Evolutionary conservation across 768 basidiomycete genomes (phyloP).

Genomic region (Tylopilus sp.): DNA sequence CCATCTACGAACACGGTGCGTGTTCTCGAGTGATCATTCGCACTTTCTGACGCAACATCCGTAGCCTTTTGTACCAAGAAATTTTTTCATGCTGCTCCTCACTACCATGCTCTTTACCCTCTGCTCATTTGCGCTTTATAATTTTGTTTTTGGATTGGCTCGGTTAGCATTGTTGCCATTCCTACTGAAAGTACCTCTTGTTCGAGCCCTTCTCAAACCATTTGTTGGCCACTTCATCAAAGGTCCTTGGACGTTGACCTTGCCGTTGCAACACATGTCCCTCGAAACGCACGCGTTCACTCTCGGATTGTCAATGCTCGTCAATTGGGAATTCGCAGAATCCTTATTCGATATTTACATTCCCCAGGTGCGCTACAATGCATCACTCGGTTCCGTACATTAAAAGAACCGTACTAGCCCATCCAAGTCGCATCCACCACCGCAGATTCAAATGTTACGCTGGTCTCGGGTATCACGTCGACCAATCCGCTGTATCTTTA

Average conservation of each 20-base stretch:
- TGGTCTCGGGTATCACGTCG: constrained; percentile 65
- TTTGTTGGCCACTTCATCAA: constrained; percentile 62
- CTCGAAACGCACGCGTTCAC: constrained; percentile 48
- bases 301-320: constrained; percentile 48
- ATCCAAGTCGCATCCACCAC: constrained; percentile 42
- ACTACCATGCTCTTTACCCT: constrained; percentile 41
- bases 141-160: constrained; percentile 42
- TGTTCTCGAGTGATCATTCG: neutral
- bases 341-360: constrained; percentile 57
- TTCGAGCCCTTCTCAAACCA: constrained; percentile 50
- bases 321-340: constrained; percentile 63
- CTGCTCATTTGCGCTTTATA: constrained; percentile 37
- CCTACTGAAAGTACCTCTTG: constrained; percentile 50
- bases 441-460: constrained; percentile 49
- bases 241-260: constrained; percentile 50
- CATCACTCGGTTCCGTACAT: neutral
- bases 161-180: constrained; percentile 51
- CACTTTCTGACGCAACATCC: neutral
- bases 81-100: constrained; percentile 26
- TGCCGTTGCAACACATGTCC: constrained; percentile 45
- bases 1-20: constrained; percentile 19
- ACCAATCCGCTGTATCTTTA: constrained; percentile 49
- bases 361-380: constrained; percentile 42
- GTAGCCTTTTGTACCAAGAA: constrained; percentile 22
- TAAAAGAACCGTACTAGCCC: constrained; percentile 36